Evolutionary conservation across 805 yeast genomes (phyloP).

Genomic region (Grigorovia jiainica): DNA sequence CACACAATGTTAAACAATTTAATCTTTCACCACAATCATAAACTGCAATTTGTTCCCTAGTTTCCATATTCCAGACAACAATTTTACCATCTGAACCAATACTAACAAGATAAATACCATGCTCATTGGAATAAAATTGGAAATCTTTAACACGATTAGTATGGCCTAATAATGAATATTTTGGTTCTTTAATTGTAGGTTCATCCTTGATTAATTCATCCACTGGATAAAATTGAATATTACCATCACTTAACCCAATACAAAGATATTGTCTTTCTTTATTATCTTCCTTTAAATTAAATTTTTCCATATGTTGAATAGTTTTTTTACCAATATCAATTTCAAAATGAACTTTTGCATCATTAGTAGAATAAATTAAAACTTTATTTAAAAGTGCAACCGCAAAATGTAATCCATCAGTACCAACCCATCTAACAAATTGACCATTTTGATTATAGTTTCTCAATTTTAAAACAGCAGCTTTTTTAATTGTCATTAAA

Average conservation of each 20-base stretch:
- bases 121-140: constrained; percentile 39
- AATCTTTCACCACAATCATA: constrained; percentile 86
- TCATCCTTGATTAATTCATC: constrained; percentile 26
- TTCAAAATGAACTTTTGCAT: constrained; percentile 49
- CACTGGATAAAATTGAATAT: constrained; percentile 47
- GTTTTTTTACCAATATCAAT: constrained; percentile 40
- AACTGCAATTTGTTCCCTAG: constrained; percentile 76
- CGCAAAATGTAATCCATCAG: constrained; percentile 58
- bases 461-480: constrained; percentile 68
- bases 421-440: constrained; percentile 54
- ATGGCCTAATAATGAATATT: constrained; percentile 65
- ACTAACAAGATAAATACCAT: constrained; percentile 48
- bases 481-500: constrained; percentile 91
- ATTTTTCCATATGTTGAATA: constrained; percentile 58
- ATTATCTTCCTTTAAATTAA: constrained; percentile 31
- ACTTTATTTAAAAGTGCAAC: constrained; percentile 66
- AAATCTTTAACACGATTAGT: constrained; percentile 79
- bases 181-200: constrained; percentile 32
- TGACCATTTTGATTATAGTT: constrained; percentile 60
- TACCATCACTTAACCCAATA: constrained; percentile 65
- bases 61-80: constrained; percentile 74
- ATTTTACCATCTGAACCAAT: constrained; percentile 91
- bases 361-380: constrained; percentile 53
- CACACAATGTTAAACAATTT: constrained; percentile 70
- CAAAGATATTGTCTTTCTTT: constrained; percentile 42